A percentile compares a stretch with the other conserved stretches of the same genome.
Evolutionary conservation across 352 stramenopile species (phyloP).

Genomic region (Hyaloperonospora brassicae): DNA sequence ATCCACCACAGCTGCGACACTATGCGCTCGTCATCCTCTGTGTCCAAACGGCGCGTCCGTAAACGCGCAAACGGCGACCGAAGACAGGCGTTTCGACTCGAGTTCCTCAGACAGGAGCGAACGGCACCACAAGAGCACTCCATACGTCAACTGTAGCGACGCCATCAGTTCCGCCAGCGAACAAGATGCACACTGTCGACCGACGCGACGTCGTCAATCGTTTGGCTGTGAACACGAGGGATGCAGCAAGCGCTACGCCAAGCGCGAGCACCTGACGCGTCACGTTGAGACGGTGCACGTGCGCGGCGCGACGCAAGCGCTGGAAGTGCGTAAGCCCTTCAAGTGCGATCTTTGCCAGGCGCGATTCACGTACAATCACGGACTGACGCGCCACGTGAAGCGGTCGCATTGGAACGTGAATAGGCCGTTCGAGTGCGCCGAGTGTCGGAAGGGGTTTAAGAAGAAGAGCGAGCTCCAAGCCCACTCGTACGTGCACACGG

Average conservation of each 20-base stretch:
- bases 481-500: constrained; percentile 71
- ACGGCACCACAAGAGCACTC: not conserved
- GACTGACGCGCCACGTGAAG: constrained; percentile 41
- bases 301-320: constrained; percentile 3
- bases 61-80: too few relatives aligned
- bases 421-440: constrained; percentile 45
- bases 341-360: constrained; percentile 47
- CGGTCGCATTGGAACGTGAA: constrained; percentile 46
- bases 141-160: constrained; percentile 19
- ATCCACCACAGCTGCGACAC: too few relatives aligned
- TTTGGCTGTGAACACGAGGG: constrained; percentile 35
- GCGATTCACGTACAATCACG: constrained; percentile 65
- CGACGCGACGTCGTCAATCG: constrained; percentile 14
- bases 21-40: too few relatives aligned
- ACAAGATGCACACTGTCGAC: constrained; percentile 11
- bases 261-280: constrained; percentile 52
- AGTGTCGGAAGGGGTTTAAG: constrained; percentile 64
- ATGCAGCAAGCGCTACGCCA: constrained; percentile 55
- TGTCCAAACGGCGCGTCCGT: too few relatives aligned
- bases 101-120: too few relatives aligned
- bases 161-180: constrained; percentile 2
- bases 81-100: too few relatives aligned
- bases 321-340: constrained; percentile 39
- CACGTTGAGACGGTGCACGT: constrained; percentile 45
- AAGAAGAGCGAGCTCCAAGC: constrained; percentile 75